Percentiles rank a stretch among this genome's conserved stretches.
Conservation (phyloP, 2,329 filamentous ascomycete genomes). For the Capronia americana region DNA sequence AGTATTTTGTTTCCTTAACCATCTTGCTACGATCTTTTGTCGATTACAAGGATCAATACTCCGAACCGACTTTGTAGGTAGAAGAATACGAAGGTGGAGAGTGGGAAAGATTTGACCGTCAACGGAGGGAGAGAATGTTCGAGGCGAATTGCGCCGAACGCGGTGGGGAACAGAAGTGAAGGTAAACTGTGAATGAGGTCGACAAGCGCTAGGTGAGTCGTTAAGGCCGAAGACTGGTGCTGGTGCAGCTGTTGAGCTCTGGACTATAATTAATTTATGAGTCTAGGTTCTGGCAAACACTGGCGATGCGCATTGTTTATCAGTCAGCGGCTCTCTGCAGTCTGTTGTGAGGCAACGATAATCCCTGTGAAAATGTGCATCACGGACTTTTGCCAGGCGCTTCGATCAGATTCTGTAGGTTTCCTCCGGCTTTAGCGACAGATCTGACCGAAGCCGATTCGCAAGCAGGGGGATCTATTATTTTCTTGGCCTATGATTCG, state of each 20-base stretch:
- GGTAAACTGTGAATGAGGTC: slow-evolving; percentile 2
- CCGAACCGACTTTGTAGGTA: not conserved
- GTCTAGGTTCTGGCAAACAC: not conserved
- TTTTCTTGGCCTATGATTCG: slow-evolving; percentile 1
- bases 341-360: not conserved
- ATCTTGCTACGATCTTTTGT: slow-evolving; percentile 44
- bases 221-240: not conserved
- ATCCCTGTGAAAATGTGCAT: slow-evolving; percentile 6
- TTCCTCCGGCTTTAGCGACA: slow-evolving; percentile 1
- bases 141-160: slow-evolving; percentile 7
- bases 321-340: slow-evolving; percentile 10
- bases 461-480: not conserved
- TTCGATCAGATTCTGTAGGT: slow-evolving; percentile 11
- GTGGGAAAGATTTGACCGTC: slow-evolving; percentile 14
- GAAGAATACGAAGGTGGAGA: not conserved
- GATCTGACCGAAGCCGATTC: slow-evolving; percentile 1
- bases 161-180: slow-evolving; percentile 1
- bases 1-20: slow-evolving; percentile 60
- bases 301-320: slow-evolving; percentile 5
- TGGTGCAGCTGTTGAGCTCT: not conserved
- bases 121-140: not conserved
- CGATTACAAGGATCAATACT: slow-evolving; percentile 1
- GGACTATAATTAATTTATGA: slow-evolving; percentile 1
- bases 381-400: not conserved
- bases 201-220: not conserved